Conservation (phyloP, 2,329 filamentous ascomycete genomes). For the Teratosphaeriaceae sp. region DNA sequence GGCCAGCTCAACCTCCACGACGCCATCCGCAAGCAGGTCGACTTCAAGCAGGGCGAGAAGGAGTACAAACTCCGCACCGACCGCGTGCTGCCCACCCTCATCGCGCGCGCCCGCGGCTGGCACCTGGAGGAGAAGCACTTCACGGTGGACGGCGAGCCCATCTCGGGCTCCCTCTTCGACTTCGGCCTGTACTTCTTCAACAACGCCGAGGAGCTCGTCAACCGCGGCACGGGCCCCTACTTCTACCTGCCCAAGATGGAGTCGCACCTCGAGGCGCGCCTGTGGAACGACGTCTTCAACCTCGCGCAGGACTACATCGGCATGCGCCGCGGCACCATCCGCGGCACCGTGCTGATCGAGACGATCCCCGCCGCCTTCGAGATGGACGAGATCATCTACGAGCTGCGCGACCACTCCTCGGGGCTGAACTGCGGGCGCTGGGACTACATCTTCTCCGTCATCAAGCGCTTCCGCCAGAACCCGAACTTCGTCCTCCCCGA, state of each 20-base stretch:
- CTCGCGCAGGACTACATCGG: slow-evolving; percentile 88
- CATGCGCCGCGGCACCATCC: slow-evolving; percentile 84
- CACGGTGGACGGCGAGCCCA: slow-evolving; percentile 88
- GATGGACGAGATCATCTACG: slow-evolving; percentile 99
- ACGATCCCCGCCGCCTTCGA: slow-evolving; percentile 97
- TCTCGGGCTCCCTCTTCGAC: slow-evolving; percentile 89
- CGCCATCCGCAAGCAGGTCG: slow-evolving; percentile 84
- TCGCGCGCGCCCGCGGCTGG: slow-evolving; percentile 93
- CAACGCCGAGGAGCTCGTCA: slow-evolving; percentile 84
- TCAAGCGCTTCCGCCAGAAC: slow-evolving; percentile 99
- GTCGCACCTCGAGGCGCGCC: slow-evolving; percentile 88
- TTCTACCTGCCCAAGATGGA: slow-evolving; percentile 97
- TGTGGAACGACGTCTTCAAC: slow-evolving; percentile 99
- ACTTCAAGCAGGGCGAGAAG: slow-evolving; percentile 93
- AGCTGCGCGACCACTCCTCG: slow-evolving; percentile 91
- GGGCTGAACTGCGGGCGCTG: slow-evolving; percentile 97
- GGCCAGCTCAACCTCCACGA: slow-evolving; percentile 98
- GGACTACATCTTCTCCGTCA: slow-evolving; percentile 99
- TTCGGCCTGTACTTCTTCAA: slow-evolving; percentile 99
- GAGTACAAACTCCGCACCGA: slow-evolving; percentile 97
- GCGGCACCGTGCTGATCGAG: slow-evolving; percentile 93
- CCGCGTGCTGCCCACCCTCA: slow-evolving; percentile 78
- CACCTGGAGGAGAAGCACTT: slow-evolving; percentile 98
- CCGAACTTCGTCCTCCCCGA: slow-evolving; percentile 89
- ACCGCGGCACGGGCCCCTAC: slow-evolving; percentile 82